These are phyloP conservation scores for Salix purpurea DNA, from an alignment of 345 rosid genomes.

Conservation along the genomic window DNA sequence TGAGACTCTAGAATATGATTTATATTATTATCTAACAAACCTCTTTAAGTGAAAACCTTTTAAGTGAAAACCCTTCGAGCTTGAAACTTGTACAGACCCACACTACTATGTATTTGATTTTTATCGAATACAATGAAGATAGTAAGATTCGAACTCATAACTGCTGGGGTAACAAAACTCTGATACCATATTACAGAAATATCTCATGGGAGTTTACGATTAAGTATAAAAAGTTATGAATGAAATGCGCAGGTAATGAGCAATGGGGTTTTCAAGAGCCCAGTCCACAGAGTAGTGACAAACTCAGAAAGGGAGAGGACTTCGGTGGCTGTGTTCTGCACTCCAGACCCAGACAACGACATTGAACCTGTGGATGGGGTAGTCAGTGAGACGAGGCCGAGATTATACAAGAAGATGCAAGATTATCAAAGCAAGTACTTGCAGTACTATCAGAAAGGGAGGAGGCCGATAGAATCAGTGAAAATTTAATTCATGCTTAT, in stretches of 20 bases:
- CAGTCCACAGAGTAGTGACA: constrained; percentile 42
- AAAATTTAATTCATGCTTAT: background rate
- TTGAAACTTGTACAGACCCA: no score
- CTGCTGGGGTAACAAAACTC: fast-evolving
- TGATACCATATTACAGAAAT: no score
- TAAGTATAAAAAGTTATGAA: background rate
- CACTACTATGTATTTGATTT: no score
- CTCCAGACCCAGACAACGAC: constrained; percentile 28
- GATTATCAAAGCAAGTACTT: constrained; percentile 29
- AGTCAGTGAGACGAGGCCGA: constrained; percentile 33
- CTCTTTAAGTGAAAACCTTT: no score
- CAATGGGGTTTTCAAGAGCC: constrained; percentile 54
- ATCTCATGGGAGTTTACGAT: no score
- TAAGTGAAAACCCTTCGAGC: no score
- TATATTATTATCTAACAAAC: no score
- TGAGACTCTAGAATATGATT: no score
- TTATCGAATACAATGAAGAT: no score
- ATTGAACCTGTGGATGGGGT: background rate
- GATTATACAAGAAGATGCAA: constrained; percentile 37
- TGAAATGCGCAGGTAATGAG: constrained; percentile 37
- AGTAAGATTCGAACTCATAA: no score
- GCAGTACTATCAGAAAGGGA: constrained; percentile 38
- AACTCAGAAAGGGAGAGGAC: constrained; percentile 39
- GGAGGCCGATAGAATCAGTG: constrained; percentile 41
- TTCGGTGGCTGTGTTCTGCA: constrained; percentile 42